Percentiles rank a stretch among this genome's conserved stretches.
Evolutionary conservation across 2,329 filamentous ascomycete genomes (phyloP).

Genomic region (Aspergillus intermedius): DNA sequence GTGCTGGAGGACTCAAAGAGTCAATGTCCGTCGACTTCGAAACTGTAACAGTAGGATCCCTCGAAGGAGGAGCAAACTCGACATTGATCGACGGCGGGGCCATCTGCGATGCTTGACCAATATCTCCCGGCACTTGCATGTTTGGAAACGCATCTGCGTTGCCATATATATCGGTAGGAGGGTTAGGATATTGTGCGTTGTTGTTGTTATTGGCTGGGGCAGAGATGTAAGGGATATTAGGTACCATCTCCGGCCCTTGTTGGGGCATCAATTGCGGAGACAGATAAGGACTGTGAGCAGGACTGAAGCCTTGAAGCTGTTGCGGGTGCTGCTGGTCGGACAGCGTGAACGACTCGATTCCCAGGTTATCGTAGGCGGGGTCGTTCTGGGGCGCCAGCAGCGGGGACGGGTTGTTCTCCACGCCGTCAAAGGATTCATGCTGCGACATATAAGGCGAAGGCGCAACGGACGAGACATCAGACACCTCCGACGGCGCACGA

Average conservation of each 20-base stretch:
- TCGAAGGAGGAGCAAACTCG: constrained; percentile 73
- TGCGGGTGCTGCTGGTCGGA: constrained; percentile 54
- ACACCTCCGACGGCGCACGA: constrained; percentile 81
- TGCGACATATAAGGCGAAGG: constrained; percentile 76
- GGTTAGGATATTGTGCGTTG: constrained; percentile 44
- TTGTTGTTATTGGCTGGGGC: constrained; percentile 29
- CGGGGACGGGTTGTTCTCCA: constrained; percentile 68
- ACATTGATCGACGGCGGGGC: constrained; percentile 93
- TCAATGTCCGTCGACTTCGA: constrained; percentile 63
- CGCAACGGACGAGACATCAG: constrained; percentile 78
- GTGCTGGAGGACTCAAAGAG: constrained; percentile 71
- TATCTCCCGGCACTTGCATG: constrained; percentile 49
- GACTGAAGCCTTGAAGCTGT: constrained; percentile 48
- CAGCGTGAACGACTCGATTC: constrained; percentile 73
- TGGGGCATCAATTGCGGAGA: constrained; percentile 63
- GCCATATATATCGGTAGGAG: constrained; percentile 47
- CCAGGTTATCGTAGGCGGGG: constrained; percentile 68
- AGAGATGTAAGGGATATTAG: constrained; percentile 39
- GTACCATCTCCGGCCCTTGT: constrained; percentile 58
- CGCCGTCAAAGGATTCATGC: constrained; percentile 71
- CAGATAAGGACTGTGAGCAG: constrained; percentile 65
- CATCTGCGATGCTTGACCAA: constrained; percentile 67
- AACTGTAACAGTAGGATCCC: constrained; percentile 60
- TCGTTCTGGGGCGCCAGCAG: constrained; percentile 69
- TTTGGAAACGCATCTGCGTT: constrained; percentile 37